A percentile compares a stretch with the other conserved stretches of the same genome.
Evolutionary conservation across 768 basidiomycete genomes (phyloP).

Genomic region (Neoboletus subvelutipes): DNA sequence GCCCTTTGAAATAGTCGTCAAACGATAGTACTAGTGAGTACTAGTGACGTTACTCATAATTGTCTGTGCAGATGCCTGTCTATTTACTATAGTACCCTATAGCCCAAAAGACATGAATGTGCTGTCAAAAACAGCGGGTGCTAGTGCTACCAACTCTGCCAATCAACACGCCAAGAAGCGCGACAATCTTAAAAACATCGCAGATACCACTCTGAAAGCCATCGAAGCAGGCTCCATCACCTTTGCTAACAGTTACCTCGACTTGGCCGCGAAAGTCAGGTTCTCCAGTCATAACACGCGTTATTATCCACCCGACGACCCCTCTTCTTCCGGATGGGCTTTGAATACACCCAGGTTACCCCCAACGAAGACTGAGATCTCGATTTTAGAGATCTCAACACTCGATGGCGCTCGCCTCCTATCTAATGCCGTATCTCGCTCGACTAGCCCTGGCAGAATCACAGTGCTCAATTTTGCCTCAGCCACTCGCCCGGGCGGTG

Average conservation of each 20-base stretch:
- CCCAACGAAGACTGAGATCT: conserved; percentile 35
- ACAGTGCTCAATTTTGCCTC: conserved; percentile 79
- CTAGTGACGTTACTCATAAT: too few species aligned
- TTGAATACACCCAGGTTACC: conserved; percentile 10
- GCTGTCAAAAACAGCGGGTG: neutral
- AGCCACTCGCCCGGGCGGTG: conserved; percentile 73
- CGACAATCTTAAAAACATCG: conserved; percentile 39
- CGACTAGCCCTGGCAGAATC: conserved; percentile 34
- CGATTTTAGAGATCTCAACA: conserved; percentile 61
- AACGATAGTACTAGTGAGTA: too few species aligned
- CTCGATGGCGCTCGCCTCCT: conserved; percentile 56
- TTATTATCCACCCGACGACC: conserved; percentile 51
- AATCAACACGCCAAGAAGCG: conserved; percentile 9
- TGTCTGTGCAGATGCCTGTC: too few species aligned
- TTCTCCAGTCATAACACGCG: conserved; percentile 44
- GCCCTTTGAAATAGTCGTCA: too few species aligned
- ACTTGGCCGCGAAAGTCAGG: conserved; percentile 35
- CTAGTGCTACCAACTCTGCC: neutral
- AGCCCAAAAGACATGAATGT: conserved; percentile 5
- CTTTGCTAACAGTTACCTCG: conserved; percentile 29
- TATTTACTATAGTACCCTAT: too few species aligned
- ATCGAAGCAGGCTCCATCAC: conserved; percentile 47
- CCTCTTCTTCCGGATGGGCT: conserved; percentile 48
- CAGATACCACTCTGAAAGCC: conserved; percentile 48
- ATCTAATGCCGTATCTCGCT: conserved; percentile 19